These are phyloP conservation scores for Aethionema arabicum DNA, from an alignment of 345 rosid species.

Conservation along the genomic window DNA sequence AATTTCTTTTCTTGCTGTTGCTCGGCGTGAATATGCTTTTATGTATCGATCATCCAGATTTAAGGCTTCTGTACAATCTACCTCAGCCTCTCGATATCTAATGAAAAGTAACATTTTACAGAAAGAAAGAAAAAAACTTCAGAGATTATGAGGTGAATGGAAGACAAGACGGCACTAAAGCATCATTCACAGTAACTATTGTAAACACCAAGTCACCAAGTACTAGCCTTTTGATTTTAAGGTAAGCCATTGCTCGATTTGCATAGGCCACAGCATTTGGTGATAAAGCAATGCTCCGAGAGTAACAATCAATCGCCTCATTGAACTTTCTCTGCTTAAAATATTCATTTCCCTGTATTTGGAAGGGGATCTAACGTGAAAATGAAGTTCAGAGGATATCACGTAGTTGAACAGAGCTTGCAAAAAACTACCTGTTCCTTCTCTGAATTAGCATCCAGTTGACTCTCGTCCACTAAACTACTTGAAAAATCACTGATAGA, in stretches of 20 bases:
- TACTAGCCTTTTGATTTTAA: conserved; percentile 67
- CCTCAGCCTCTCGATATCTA: conserved; percentile 84
- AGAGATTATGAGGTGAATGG: not conserved
- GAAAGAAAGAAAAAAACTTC: not conserved
- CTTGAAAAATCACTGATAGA: conserved; percentile 43
- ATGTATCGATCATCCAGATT: conserved; percentile 83
- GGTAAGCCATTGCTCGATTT: conserved; percentile 90
- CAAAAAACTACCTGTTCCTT: conserved; percentile 61
- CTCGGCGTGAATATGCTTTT: conserved; percentile 92
- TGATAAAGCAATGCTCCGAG: conserved; percentile 82
- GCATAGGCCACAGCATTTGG: conserved; percentile 88
- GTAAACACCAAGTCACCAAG: not conserved
- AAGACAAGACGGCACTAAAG: not conserved
- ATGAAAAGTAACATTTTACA: conserved; percentile 14
- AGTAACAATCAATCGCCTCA: conserved; percentile 86
- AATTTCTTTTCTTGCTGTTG: conserved; percentile 81
- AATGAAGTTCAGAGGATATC: not conserved
- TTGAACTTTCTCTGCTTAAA: conserved; percentile 82
- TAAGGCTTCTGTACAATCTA: conserved; percentile 91
- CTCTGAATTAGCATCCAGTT: conserved; percentile 74
- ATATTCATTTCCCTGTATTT: conserved; percentile 73
- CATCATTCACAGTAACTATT: not conserved
- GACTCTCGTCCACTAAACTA: conserved; percentile 39
- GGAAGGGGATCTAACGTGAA: not conserved
- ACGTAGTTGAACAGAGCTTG: conserved; percentile 26